Base-by-base conservation (phyloP, 305 asterid species). In the Fraxinus sp. region DNA sequence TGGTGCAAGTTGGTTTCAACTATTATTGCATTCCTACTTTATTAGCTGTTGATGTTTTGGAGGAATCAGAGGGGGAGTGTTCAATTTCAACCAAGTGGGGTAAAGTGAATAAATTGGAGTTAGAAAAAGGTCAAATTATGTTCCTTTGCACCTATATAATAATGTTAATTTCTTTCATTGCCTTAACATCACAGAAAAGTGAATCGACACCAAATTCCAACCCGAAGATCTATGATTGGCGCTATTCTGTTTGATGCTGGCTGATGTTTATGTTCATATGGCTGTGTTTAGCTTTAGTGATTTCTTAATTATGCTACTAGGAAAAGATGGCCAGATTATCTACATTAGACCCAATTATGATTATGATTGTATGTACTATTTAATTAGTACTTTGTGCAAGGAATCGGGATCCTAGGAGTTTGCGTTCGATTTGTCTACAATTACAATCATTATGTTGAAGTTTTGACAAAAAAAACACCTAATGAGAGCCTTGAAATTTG, bases 221-320 rank as follows among this genome's bases (percentile, higher is more conserved):
- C n/a, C 57, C 22, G 75, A 81, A 84, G 83, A 82, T 84, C 80
- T 84, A 49, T 36, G 79, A 73, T 73, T 66, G 85, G 18, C 62
- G 79, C 57, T 55, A 49, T 57, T 85, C 75, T 33, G 87, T 85
- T 83, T 83, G 80, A 82, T 86, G 86, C 84, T 87, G 87, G 85
- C 82, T 28, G 24, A 10, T 81, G 37, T 72, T 77, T 71, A 71
- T 78, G 73, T 82, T 26, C 24, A 59, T 73, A 68, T 33, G 16
- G 22, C 75, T 33, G 68, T 80, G 18, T 52, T 83, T 80, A 72
- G 77, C 72, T 79, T 78, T 75, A 68, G 35, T 41, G 81, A 75
- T 77, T 43, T 33, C 79, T 59, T 62, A 46, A 43, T 28, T 84
- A 81, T 73, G 41, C 59, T 68, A 52, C 59, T 24, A 7, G 28